Base-by-base conservation (phyloP, 2,329 filamentous ascomycete genomes). In the Penicillium fuscoglaucum region DNA sequence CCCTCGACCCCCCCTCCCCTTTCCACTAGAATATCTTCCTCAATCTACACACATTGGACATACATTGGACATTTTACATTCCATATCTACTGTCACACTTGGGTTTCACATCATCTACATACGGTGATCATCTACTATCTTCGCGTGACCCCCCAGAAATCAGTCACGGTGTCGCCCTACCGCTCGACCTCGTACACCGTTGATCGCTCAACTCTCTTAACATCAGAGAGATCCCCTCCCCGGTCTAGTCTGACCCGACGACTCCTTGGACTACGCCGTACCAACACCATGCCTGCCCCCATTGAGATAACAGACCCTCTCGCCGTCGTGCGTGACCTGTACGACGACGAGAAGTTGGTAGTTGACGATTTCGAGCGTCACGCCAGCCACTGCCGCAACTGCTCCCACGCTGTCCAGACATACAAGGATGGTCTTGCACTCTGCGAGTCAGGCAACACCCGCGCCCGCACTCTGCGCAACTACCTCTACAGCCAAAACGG, bases 341-440 rank as follows among this genome's bases (percentile, higher is more conserved):
- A 66, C 50, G 72, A 66, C 44, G 73, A 76, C 46, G 75, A 78
- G 64, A 62, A 68, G 17, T 70, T 71, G 41, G 75, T 77, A 26
- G 69, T 77, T 58, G 58, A 66, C 28, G 65, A 66, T 21, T 78
- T 76, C 47, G 73, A 76, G 54, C 67, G 64, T n/a, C 75, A 78
- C 57, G 69, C 70, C 48, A 55, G 57, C 47, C 73, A 70, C 66
- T 78, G 75, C 64, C 33, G 62, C n/a, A 48, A 56, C n/a, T 78
- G 75, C 57, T 63, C 62, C 8, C 56, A 68, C 15, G 68, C 74
- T 12, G 65, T 72, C 47, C 47, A 69, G 37, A 63, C 64, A n/a
- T 59, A 63, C 51, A 59, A 57, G 21, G 64, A 69, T 43, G 64
- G 66, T 40, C 60, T 59, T 15, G 60, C 63, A 21, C 69, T 77